These are phyloP conservation scores for Phialophora verrucosa DNA, from an alignment of 2,329 filamentous ascomycete genomes.

Conservation along the genomic window DNA sequence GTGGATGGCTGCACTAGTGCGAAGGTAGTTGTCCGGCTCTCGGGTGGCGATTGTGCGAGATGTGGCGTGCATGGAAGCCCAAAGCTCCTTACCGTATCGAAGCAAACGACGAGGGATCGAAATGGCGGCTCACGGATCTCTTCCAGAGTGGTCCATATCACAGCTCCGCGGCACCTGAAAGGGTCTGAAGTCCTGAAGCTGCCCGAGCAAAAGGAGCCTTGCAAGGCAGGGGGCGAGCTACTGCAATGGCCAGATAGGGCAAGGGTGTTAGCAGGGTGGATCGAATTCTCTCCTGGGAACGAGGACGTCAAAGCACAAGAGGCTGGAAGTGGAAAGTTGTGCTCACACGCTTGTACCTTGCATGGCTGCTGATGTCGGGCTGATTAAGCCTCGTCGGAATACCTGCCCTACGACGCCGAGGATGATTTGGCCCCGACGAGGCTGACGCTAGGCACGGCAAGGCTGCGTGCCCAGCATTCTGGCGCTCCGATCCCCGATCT, in stretches of 20 bases:
- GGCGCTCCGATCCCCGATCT: no score
- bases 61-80: neutral
- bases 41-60: neutral
- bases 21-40: neutral
- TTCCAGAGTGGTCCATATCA: neutral
- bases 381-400: neutral
- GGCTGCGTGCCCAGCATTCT: neutral
- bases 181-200: neutral
- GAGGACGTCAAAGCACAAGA: neutral
- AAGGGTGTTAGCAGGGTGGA: neutral
- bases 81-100: neutral
- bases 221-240: neutral
- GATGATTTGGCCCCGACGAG: neutral
- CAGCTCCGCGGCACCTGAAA: neutral
- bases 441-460: neutral
- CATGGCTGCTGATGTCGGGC: neutral
- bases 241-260: neutral
- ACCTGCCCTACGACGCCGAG: neutral
- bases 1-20: neutral
- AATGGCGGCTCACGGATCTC: neutral
- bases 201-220: neutral
- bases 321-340: neutral
- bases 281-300: neutral
- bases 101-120: neutral
- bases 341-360: neutral